phyloP scores from a whole-genome alignment of 208 protist genomes.

The Trypanosoma lewisi region DNA sequence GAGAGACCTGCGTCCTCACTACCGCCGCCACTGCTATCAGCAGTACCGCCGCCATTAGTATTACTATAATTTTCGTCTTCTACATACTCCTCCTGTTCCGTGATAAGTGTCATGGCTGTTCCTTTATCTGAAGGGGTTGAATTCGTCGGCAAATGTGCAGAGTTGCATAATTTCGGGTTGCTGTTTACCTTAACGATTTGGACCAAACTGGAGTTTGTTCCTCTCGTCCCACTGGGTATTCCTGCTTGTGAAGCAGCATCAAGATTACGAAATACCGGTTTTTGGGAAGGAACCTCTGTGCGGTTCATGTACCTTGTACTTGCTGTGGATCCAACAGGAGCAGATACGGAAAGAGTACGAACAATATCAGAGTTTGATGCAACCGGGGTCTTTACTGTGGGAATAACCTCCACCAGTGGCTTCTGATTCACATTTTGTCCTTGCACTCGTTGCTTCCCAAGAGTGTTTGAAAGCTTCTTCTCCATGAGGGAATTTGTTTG shows the following conservation, averaged over 20 bases:
- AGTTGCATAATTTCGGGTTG: background rate
- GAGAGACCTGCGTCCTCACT: no score
- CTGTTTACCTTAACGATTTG: background rate
- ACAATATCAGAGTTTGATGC: no score
- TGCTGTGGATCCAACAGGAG: conserved; percentile 7
- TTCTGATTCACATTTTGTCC: background rate
- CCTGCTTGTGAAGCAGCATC: background rate
- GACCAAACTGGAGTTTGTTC: background rate
- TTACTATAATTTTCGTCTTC: background rate
- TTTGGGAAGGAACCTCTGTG: conserved; percentile 4
- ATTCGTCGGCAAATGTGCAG: background rate
- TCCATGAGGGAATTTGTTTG: background rate
- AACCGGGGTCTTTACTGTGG: no score
- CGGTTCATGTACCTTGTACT: conserved; percentile 16
- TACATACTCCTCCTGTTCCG: conserved; percentile 14
- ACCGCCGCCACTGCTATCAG: no score
- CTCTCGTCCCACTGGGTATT: background rate
- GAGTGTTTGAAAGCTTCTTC: background rate
- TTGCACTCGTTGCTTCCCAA: background rate
- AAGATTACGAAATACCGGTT: conserved; percentile 6
- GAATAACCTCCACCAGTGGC: background rate
- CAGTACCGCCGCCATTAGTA: background rate
- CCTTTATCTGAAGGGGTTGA: background rate
- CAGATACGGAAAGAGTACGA: conserved; percentile 9
- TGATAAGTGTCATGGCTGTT: background rate